Conservation (phyloP, 2,329 filamentous ascomycete species). For the Aspergillus ustus region DNA sequence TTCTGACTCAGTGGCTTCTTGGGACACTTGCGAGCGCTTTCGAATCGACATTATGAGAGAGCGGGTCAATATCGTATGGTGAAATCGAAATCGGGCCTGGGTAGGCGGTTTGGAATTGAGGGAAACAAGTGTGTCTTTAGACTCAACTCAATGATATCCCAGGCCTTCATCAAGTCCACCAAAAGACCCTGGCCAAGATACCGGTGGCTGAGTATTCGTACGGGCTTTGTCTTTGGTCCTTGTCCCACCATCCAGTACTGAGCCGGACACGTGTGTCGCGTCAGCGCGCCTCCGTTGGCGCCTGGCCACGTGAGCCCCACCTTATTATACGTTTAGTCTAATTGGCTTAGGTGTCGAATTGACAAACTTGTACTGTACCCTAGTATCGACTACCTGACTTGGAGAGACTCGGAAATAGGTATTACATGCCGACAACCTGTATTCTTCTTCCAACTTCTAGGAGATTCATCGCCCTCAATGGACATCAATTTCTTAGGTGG, state of each 20-base stretch:
- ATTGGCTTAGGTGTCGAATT: background rate
- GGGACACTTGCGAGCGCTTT: constrained; percentile 44
- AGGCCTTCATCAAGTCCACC: background rate
- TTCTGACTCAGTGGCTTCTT: constrained; percentile 37
- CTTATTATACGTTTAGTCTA: background rate
- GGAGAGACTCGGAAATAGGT: too few relatives aligned
- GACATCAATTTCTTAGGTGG: background rate
- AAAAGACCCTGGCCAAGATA: background rate
- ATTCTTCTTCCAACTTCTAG: background rate
- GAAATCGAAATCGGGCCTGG: background rate
- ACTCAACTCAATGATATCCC: background rate
- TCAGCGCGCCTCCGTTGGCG: background rate
- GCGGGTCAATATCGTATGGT: constrained; percentile 3
- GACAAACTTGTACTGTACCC: too few relatives aligned
- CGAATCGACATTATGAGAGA: constrained; percentile 44
- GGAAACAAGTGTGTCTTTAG: background rate
- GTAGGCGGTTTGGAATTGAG: background rate
- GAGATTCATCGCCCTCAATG: background rate
- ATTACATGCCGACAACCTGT: background rate
- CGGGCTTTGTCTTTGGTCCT: background rate
- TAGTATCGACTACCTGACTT: too few relatives aligned
- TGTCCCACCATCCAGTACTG: background rate
- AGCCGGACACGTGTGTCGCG: background rate
- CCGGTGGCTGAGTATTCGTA: background rate
- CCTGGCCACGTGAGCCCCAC: background rate